Conservation (phyloP, 1,284 basidiomycete genomes). For the Trichosporon ovoides region DNA sequence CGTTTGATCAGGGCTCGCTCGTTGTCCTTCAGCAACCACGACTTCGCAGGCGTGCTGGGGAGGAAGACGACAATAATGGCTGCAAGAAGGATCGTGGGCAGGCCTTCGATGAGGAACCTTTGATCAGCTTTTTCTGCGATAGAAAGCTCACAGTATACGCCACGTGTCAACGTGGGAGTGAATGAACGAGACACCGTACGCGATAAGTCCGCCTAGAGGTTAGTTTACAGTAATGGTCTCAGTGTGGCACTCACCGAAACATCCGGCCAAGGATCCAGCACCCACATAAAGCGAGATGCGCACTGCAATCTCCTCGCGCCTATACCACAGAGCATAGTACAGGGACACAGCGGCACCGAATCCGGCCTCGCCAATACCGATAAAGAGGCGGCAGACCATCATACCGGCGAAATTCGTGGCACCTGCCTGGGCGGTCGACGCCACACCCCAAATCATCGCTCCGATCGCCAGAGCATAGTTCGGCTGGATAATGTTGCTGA, state of each 20-base stretch:
- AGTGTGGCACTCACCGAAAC: slow-evolving; percentile 6
- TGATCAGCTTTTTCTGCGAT: neutral
- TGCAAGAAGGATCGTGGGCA: slow-evolving; percentile 55
- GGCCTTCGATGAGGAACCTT: slow-evolving; percentile 12
- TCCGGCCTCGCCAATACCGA: slow-evolving; percentile 39
- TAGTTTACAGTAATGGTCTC: too few species aligned
- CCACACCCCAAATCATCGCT: slow-evolving; percentile 37
- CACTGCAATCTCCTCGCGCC: slow-evolving; percentile 38
- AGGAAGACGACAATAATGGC: slow-evolving; percentile 59
- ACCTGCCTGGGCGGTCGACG: slow-evolving; percentile 33
- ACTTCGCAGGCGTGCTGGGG: slow-evolving; percentile 69
- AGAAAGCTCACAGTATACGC: slow-evolving; percentile 10
- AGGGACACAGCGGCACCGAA: slow-evolving; percentile 37
- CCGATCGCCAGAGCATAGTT: slow-evolving; percentile 24
- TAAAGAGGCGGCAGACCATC: slow-evolving; percentile 37
- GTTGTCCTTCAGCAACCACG: slow-evolving; percentile 45
- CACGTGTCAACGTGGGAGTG: too few species aligned
- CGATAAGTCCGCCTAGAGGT: slow-evolving; percentile 18
- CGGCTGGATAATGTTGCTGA: slow-evolving; percentile 23
- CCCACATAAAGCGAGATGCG: slow-evolving; percentile 42
- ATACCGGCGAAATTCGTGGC: slow-evolving; percentile 27
- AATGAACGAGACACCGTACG: slow-evolving; percentile 20
- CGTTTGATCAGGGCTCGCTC: slow-evolving; percentile 1
- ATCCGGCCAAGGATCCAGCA: slow-evolving; percentile 34
- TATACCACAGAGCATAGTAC: slow-evolving; percentile 38